Conservation (phyloP, 2,329 filamentous ascomycete species). For the Cladosporium sp. region DNA sequence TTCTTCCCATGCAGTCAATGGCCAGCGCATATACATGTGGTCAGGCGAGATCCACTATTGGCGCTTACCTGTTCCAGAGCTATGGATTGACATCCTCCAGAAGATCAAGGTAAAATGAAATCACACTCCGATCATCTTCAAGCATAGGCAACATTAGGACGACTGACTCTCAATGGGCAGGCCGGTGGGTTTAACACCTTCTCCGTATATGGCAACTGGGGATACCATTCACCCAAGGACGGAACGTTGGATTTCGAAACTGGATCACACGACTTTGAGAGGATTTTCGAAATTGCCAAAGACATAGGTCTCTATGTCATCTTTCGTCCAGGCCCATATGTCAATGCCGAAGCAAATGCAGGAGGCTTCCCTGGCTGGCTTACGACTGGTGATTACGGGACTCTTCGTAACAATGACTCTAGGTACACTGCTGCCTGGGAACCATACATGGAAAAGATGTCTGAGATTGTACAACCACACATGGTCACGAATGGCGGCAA, state of each 20-base stretch:
- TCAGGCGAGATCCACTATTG: constrained; percentile 72
- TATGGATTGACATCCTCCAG: constrained; percentile 72
- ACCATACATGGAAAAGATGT: constrained; percentile 61
- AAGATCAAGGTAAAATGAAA: constrained; percentile 61
- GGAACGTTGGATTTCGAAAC: constrained; percentile 46
- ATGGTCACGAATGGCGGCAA: constrained; percentile 83
- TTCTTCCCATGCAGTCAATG: constrained; percentile 46
- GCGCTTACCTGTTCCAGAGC: constrained; percentile 56
- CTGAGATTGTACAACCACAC: constrained; percentile 63
- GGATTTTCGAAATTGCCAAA: constrained; percentile 71
- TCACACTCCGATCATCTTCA: not conserved
- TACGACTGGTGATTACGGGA: constrained; percentile 60
- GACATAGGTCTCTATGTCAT: constrained; percentile 73
- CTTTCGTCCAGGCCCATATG: constrained; percentile 40
- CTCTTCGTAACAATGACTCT: constrained; percentile 58
- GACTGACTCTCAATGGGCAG: not conserved
- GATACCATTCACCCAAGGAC: constrained; percentile 39
- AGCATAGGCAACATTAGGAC: too few species aligned
- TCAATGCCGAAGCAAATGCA: constrained; percentile 72
- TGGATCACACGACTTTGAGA: constrained; percentile 58
- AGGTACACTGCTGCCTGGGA: constrained; percentile 64
- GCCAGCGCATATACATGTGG: constrained; percentile 67
- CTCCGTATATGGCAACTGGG: constrained; percentile 74
- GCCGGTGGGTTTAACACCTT: constrained; percentile 73
- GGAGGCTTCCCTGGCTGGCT: constrained; percentile 81